Evolutionary conservation across 2,329 filamentous ascomycete genomes (phyloP).

Genomic region (Talaromyces piceae): DNA sequence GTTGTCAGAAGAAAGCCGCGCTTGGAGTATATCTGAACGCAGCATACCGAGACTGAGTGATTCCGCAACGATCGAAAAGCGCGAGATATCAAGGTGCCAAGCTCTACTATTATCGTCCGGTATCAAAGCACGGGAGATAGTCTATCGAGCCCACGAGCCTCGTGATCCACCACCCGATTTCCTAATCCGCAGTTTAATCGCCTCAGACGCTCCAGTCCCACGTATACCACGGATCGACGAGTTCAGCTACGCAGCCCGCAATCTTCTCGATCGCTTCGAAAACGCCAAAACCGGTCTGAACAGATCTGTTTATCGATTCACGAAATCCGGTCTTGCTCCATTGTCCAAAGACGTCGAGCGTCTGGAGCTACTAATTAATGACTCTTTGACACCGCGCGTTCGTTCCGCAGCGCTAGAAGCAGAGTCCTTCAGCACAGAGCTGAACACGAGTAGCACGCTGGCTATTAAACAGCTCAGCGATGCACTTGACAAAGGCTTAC

Average conservation of each 20-base stretch:
- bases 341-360: constrained; percentile 38
- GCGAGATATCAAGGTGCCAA: constrained; percentile 73
- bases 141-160: constrained; percentile 52
- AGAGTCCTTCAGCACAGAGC: constrained; percentile 67
- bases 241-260: constrained; percentile 46
- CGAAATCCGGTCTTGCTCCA: constrained; percentile 36
- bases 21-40: constrained; percentile 54
- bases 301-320: constrained; percentile 39
- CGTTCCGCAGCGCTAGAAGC: constrained; percentile 67
- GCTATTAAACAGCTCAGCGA: constrained; percentile 75
- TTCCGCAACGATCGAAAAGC: constrained; percentile 46
- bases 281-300: constrained; percentile 38
- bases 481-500: constrained; percentile 60
- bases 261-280: constrained; percentile 44
- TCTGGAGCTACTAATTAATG: constrained; percentile 41
- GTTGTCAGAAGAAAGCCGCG: constrained; percentile 36
- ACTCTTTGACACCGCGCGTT: constrained; percentile 51
- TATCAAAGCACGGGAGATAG: constrained; percentile 81
- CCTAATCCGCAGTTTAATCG: constrained; percentile 23
- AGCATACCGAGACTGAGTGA: constrained; percentile 30
- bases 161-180: constrained; percentile 28
- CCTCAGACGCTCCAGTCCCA: constrained; percentile 27
- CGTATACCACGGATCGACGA: constrained; percentile 43
- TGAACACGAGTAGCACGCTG: constrained; percentile 69
- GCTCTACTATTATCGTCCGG: constrained; percentile 73